Base-by-base conservation (phyloP, 768 basidiomycete species). In the Gloeophyllum trabeum region DNA sequence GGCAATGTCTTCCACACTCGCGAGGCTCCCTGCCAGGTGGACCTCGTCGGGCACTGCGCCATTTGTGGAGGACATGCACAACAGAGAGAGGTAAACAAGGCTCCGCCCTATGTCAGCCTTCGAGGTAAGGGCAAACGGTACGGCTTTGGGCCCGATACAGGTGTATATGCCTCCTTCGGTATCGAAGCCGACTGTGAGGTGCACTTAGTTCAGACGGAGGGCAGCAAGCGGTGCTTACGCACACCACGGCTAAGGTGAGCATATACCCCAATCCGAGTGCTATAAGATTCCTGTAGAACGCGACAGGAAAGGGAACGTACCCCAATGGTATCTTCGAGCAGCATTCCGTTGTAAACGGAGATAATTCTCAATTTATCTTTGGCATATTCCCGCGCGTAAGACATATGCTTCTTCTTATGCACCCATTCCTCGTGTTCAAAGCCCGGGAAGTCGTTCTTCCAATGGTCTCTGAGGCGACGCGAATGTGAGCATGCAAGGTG, bases 111-210 rank as follows among this genome's bases (percentile, higher is more conserved):
- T 46, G 44, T 55, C 54, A 20, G 25, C 40, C 36, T 39, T 44
- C 2, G 51, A 20, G 3, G 53, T 54, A 35, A 41, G 16, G 1
- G 52, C 25, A 32, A 48, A 20, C 22, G 25, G 37, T n/a, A 34
- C 23, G 22, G 28, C 43, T 10, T 47, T 40, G n/a, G 53, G 36
- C 26, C 54, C 54, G 21, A 48, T 39, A 14, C 32, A 28, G n/a
- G 47, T 52, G 46, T 46, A 52, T 6, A 25, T 35, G 38, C 45
- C 39, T 4, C 46, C 48, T 28, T 43, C 43, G 34, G 43, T 35
- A 42, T 56, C 53, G 36, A 56, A 43, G 14, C 54, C 53, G 28
- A 44, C 54, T 55, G 22, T 14, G 12, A 24, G 23, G n/a, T 24
- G 4, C 30, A 39, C 21, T 4, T 16, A 25, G 40, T 32, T 41